Percentiles rank a stretch among this genome's conserved stretches.
These are phyloP conservation scores for Cyclotella cryptica DNA, from an alignment of 108 stramenopile species.

Conservation along the genomic window DNA sequence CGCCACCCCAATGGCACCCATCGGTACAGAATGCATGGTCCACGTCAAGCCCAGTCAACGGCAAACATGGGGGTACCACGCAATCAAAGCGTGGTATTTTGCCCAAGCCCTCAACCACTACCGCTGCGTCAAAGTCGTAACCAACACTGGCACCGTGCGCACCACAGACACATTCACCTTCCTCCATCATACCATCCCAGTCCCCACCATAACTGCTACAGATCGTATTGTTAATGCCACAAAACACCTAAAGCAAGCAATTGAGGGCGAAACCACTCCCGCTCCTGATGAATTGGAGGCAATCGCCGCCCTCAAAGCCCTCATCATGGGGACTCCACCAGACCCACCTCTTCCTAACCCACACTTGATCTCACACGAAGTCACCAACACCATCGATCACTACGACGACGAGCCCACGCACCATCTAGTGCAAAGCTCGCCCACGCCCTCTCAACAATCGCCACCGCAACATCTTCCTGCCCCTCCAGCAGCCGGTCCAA, in stretches of 20 bases:
- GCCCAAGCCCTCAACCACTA: slow-evolving; percentile 36
- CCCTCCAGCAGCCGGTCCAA: no score
- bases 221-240: background rate
- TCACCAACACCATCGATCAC: no score
- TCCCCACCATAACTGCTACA: background rate
- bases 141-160: background rate
- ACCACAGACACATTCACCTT: slow-evolving; percentile 4
- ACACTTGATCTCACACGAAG: no score
- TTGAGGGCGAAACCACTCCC: background rate
- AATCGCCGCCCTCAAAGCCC: background rate
- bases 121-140: slow-evolving; percentile 18
- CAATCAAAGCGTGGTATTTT: slow-evolving; percentile 31
- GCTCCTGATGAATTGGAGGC: background rate
- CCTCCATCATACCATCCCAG: background rate
- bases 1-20: background rate
- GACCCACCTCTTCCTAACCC: no score
- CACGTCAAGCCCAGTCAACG: slow-evolving; percentile 32
- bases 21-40: background rate
- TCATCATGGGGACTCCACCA: background rate
- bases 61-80: slow-evolving; percentile 29
- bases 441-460: no score
- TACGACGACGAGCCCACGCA: no score
- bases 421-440: no score
- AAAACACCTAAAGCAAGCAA: background rate
- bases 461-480: no score